A percentile compares a stretch with the other conserved stretches of the same genome.
phyloP scores from a whole-genome alignment of 768 basidiomycete species.

The Lentinula boryana region DNA sequence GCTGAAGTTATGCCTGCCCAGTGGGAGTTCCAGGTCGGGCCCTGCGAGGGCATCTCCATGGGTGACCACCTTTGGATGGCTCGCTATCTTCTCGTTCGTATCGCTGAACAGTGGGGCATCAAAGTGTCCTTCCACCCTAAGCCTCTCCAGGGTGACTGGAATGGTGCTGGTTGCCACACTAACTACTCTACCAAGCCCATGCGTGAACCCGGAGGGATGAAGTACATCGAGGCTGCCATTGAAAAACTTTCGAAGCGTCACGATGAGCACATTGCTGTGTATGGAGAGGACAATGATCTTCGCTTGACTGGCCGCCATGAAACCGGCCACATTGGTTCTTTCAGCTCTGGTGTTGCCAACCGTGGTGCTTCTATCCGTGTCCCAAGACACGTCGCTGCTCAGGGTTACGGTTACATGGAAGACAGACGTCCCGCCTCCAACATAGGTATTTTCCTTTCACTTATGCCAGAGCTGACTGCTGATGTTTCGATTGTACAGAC shows the following conservation, averaged over 20 bases:
- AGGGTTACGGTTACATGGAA: conserved; percentile 94
- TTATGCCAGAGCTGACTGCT: background rate
- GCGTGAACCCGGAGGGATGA: conserved; percentile 92
- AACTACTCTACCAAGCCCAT: conserved; percentile 95
- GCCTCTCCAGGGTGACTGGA: conserved; percentile 96
- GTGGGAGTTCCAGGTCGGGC: conserved; percentile 99
- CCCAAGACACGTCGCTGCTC: conserved; percentile 85
- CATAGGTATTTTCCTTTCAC: conserved; percentile 59
- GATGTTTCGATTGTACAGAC: conserved; percentile 38
- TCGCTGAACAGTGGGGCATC: conserved; percentile 96
- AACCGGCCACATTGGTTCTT: conserved; percentile 88
- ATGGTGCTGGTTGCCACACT: conserved; percentile 98
- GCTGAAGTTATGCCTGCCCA: conserved; percentile 99
- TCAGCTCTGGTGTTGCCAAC: conserved; percentile 95
- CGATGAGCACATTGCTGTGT: conserved; percentile 93
- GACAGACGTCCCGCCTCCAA: conserved; percentile 98
- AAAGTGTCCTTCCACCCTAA: conserved; percentile 99
- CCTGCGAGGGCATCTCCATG: conserved; percentile 96
- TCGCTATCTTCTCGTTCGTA: conserved; percentile 90
- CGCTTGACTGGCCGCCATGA: conserved; percentile 96
- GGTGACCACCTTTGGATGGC: conserved; percentile 99
- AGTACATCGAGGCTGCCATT: conserved; percentile 87
- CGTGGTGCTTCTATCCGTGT: conserved; percentile 97
- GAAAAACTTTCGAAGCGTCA: conserved; percentile 90
- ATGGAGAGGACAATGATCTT: conserved; percentile 96